Conservation (phyloP, 2,329 filamentous ascomycete genomes). For the Tolypocladium ovalisporum region DNA sequence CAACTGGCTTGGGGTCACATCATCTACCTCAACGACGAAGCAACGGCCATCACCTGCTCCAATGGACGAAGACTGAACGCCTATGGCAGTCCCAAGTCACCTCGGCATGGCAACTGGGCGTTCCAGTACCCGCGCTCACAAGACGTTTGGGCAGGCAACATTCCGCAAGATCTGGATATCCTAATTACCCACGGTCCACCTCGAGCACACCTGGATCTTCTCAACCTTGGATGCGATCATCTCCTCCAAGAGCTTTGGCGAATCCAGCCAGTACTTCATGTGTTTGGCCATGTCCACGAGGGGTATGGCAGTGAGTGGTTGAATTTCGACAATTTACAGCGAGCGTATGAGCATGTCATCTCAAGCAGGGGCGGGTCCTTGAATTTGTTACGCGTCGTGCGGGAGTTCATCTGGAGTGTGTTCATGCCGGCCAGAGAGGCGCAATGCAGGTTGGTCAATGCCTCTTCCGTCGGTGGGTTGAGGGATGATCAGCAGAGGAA, state of each 20-base stretch:
- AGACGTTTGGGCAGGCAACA: constrained; percentile 15
- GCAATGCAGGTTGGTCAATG: not conserved
- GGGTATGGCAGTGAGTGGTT: constrained; percentile 25
- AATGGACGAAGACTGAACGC: constrained; percentile 1
- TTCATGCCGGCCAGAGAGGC: not conserved
- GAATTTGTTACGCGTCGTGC: not conserved
- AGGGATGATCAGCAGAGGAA: not conserved
- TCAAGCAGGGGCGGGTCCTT: not conserved
- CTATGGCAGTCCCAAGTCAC: constrained; percentile 20
- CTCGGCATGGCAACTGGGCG: constrained; percentile 23
- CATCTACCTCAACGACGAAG: constrained; percentile 13
- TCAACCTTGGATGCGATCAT: constrained; percentile 17
- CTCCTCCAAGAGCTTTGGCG: constrained; percentile 36
- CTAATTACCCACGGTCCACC: constrained; percentile 28
- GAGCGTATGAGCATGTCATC: not conserved
- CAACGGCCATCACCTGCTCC: not conserved
- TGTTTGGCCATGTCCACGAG: constrained; percentile 60
- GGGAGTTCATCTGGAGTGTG: not conserved
- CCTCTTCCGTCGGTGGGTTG: not conserved
- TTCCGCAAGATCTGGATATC: constrained; percentile 20
- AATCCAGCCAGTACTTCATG: constrained; percentile 45
- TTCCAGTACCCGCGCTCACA: constrained; percentile 26
- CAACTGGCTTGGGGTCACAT: constrained; percentile 13
- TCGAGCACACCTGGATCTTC: constrained; percentile 22
- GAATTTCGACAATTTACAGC: constrained; percentile 17